Evolutionary conservation across 331 rosid genomes (phyloP), one percentile per base, ranked within the genome.

Genomic region (Stylosanthes scabra): DNA sequence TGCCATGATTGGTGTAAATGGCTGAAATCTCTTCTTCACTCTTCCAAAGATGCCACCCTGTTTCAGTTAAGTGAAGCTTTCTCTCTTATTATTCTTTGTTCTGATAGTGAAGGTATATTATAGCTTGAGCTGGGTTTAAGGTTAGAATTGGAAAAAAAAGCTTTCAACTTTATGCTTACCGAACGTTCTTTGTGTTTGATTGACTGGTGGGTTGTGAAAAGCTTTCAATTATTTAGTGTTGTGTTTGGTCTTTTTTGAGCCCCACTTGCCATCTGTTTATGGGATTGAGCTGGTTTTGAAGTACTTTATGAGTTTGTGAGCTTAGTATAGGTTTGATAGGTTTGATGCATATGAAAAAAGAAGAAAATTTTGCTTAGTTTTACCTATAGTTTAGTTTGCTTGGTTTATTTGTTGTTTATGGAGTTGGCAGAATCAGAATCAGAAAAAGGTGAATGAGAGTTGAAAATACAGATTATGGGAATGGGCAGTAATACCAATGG

Each of bases 401-500:
- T 51, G 61, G 56, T 56, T 55, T 55, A 34, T 29, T 77, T 9
- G 6, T 56, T 47, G 50, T 46, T 66, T 66, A 6, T 44, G 42
- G 16, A 25, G 50, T 41, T 59, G n/a, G 59, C 16, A 9, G 60
- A 50, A 20, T 13, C 6, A 42, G 10, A 42, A 41, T 2, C 8
- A 41, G 46, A 41, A 41, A 41, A 42, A 42, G 7, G 46, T 49
- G 11, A 28, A 8, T 28, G 66, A 55, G 65, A 64, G 28, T 9
- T 44, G 51, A 50, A 47, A 61, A 7, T 47, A 46, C 31, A 63
- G 54, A 13, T 62, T 73, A 34, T 41, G 64, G 65, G 46, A 54
- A 83, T 83, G 85, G 70, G 79, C 11, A 74, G 82, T 55, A 2
- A 52, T 52, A 7, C 58, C 27, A 75, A 82, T 73, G 87, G 86